Evolutionary conservation across 371 early-diverging fungal genomes (phyloP), one percentile per base, ranked within the genome.

Genomic region (Mucor circinelloides): DNA sequence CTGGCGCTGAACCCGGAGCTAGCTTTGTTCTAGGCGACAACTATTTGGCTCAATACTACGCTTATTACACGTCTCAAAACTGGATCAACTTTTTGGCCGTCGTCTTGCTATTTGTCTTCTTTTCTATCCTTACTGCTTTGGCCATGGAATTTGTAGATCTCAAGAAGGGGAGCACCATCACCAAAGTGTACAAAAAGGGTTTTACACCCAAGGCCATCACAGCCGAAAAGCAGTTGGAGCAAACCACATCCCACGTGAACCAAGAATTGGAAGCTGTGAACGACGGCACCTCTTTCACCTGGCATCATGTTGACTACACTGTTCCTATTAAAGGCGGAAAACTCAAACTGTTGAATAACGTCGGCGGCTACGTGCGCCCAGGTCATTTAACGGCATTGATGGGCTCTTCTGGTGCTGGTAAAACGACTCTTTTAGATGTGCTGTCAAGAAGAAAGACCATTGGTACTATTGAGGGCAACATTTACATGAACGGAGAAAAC

Each of bases 401-500:
- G 91, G 95, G 95, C n/a, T 85, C 91, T 17, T 90, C 91, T 28
- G 95, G 95, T 69, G 91, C 93, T 21, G 97, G 97, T 61, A 97
- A 97, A 80, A 93, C 95, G 0, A 93, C 95, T 17, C 80, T 96
- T 4, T 70, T 95, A 67, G 96, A 97, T 77, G 85, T 94, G 0
- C 77, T 93, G n/a, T 87, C 94, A 40, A 85, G 87, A 72, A 90
- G 94, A 72, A 92, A 92, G 81, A 93, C 90, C 21, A 87, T 87
- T 58, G 94, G 94, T 38, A 89, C 81, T 10, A 77, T 92, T 34
- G 83, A 88, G 6, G 95, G 95, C 48, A 76, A 81, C 34, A 83
- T 93, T 62, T 83, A 85, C 73, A 64, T 94, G 87, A 82, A 89
- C 81, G 84, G 83, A 66, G 77, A 80, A 59, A 46, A 72, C 31